Percentiles rank a stretch among this genome's conserved stretches.
These are phyloP conservation scores for Talaromyces nanjingensis DNA, from an alignment of 495 filamentous ascomycete species.

Conservation along the genomic window DNA sequence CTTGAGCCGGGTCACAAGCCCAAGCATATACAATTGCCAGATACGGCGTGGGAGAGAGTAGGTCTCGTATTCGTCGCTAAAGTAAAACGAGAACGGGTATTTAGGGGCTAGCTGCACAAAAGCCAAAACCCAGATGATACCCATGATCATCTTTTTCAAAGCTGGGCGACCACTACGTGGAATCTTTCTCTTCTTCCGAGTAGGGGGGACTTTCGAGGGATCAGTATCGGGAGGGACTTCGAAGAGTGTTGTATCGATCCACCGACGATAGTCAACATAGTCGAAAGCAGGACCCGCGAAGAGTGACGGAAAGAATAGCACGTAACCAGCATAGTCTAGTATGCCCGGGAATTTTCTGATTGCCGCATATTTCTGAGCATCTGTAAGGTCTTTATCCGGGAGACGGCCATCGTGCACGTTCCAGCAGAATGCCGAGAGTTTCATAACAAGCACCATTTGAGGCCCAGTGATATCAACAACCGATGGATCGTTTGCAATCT, in stretches of 20 bases:
- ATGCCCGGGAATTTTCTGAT: slow-evolving; percentile 64
- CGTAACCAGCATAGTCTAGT: slow-evolving; percentile 80
- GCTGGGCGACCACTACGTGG: slow-evolving; percentile 87
- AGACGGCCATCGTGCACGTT: slow-evolving; percentile 87
- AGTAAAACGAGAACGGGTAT: slow-evolving; percentile 55
- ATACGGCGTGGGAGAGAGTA: slow-evolving; percentile 66
- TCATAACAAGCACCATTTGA: slow-evolving; percentile 98
- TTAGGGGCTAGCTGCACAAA: slow-evolving; percentile 68
- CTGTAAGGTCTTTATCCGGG: slow-evolving; percentile 70
- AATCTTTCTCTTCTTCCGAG: slow-evolving; percentile 89
- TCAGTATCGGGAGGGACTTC: slow-evolving; percentile 73
- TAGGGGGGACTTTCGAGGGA: slow-evolving; percentile 71
- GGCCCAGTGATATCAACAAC: slow-evolving; percentile 86
- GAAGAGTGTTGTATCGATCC: slow-evolving; percentile 93
- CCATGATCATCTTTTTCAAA: slow-evolving; percentile 62
- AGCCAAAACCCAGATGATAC: slow-evolving; percentile 68
- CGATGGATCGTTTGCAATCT: slow-evolving; percentile 56
- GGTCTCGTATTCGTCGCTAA: slow-evolving; percentile 53
- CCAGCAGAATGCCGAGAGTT: slow-evolving; percentile 96
- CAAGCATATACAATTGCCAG: slow-evolving; percentile 73
- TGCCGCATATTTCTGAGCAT: slow-evolving; percentile 77
- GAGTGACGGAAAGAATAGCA: slow-evolving; percentile 89
- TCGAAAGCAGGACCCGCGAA: slow-evolving; percentile 89
- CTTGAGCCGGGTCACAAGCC: slow-evolving; percentile 72
- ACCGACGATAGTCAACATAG: slow-evolving; percentile 82